phyloP scores from a whole-genome alignment of 1,139 yeast genomes.

The Geotrichum aggregatum region DNA sequence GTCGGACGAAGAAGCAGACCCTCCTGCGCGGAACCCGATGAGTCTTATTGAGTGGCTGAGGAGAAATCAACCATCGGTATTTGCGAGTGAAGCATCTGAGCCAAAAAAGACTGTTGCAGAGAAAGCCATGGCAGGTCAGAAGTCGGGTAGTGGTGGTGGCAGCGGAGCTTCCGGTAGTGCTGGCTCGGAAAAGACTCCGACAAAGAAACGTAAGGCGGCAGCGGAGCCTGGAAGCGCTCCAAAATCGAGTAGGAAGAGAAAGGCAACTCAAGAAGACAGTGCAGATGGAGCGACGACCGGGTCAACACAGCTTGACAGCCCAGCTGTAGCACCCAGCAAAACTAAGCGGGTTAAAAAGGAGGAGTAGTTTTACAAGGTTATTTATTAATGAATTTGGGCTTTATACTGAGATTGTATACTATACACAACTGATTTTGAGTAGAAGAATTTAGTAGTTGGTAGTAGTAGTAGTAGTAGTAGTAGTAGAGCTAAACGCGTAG shows the following conservation, averaged over 20 bases:
- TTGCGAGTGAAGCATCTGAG: conserved; percentile 17
- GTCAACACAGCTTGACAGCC: background rate
- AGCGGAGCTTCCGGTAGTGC: conserved; percentile 2
- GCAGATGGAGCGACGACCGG: background rate
- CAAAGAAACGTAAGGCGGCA: conserved; percentile 10
- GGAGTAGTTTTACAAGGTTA: conserved; percentile 3
- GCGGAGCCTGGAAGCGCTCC: background rate
- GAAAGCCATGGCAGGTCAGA: background rate
- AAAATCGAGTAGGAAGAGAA: conserved; percentile 9
- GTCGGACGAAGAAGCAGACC: conserved; percentile 28
- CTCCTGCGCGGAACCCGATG: conserved; percentile 30
- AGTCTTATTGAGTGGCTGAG: conserved; percentile 31
- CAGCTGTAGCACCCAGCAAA: background rate
- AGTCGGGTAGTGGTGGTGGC: background rate
- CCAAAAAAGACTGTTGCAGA: conserved; percentile 6
- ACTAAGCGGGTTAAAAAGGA: conserved; percentile 11
- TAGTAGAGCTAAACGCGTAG: too few species aligned
- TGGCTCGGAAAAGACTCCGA: conserved; percentile 1
- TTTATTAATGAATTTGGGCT: too few species aligned
- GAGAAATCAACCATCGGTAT: conserved; percentile 30
- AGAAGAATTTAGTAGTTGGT: too few species aligned
- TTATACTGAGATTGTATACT: too few species aligned
- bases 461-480: too few species aligned
- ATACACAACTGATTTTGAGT: too few species aligned
- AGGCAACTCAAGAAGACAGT: conserved; percentile 2